These are phyloP conservation scores for Chalciporus chontae DNA, from an alignment of 768 basidiomycete genomes.

Conservation along the genomic window DNA sequence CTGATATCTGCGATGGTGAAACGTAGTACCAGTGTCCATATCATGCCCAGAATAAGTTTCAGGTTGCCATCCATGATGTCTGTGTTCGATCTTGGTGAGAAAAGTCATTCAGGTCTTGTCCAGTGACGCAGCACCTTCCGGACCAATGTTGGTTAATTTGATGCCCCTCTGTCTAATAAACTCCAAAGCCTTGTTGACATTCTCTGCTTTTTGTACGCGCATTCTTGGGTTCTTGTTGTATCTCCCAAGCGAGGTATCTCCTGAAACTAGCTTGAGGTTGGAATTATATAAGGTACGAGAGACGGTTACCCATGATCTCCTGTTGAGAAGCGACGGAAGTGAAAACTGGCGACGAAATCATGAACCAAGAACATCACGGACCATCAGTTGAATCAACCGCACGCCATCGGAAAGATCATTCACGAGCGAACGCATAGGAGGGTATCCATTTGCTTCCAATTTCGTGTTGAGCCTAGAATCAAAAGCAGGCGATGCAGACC, in stretches of 20 bases:
- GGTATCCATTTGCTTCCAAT: slow-evolving; percentile 79
- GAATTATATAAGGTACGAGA: slow-evolving; percentile 3
- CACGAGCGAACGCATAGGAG: slow-evolving; percentile 85
- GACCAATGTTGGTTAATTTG: slow-evolving; percentile 95
- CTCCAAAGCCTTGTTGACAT: slow-evolving; percentile 93
- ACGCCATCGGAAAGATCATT: slow-evolving; percentile 94
- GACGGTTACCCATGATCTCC: slow-evolving; percentile 90
- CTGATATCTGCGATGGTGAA: slow-evolving; percentile 99
- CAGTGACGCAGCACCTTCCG: slow-evolving; percentile 62
- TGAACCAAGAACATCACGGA: slow-evolving; percentile 29
- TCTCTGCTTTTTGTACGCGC: slow-evolving; percentile 96
- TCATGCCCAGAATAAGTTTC: slow-evolving; percentile 98
- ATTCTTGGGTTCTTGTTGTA: slow-evolving; percentile 90
- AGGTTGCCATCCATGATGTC: slow-evolving; percentile 99
- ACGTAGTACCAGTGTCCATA: slow-evolving; percentile 95
- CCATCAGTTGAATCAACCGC: slow-evolving; percentile 92
- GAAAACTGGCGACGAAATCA: slow-evolving; percentile 2
- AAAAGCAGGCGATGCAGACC: neutral
- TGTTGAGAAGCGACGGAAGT: slow-evolving; percentile 29
- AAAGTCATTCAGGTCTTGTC: neutral
- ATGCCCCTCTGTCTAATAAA: slow-evolving; percentile 94
- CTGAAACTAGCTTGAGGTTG: slow-evolving; percentile 36
- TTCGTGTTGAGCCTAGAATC: slow-evolving; percentile 89
- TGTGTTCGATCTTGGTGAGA: slow-evolving; percentile 29
- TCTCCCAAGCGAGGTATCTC: slow-evolving; percentile 88